These are phyloP conservation scores for Microdochium trichocladiopsis DNA, from an alignment of 2,329 filamentous ascomycete species.

Conservation along the genomic window DNA sequence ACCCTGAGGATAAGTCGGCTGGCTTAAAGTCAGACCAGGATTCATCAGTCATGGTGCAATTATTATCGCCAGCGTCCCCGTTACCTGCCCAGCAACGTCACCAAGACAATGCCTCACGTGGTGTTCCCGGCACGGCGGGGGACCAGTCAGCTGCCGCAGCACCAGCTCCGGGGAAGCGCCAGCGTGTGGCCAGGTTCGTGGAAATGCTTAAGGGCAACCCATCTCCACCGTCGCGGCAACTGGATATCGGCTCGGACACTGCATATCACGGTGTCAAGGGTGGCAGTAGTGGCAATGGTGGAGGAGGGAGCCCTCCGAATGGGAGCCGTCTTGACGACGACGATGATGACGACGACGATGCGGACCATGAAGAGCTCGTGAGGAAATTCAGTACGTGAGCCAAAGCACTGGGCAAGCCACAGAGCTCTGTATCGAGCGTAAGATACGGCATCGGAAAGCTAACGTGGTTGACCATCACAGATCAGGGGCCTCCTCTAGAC, in stretches of 20 bases:
- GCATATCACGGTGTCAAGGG: not conserved
- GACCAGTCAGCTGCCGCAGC: not conserved
- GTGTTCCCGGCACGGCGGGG: not conserved
- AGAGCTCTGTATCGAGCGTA: not conserved
- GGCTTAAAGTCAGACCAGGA: too few relatives aligned
- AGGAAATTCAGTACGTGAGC: constrained; percentile 11
- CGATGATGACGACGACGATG: constrained; percentile 9
- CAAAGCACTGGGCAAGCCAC: too few relatives aligned
- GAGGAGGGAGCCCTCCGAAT: not conserved
- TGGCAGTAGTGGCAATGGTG: not conserved
- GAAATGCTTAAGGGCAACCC: not conserved
- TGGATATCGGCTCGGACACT: not conserved
- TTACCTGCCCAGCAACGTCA: not conserved
- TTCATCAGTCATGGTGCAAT: too few relatives aligned
- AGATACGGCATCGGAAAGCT: not conserved
- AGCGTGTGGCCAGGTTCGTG: not conserved
- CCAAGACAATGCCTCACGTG: not conserved
- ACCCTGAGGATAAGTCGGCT: too few relatives aligned
- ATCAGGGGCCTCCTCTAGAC: constrained; percentile 12
- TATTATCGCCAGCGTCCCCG: too few relatives aligned
- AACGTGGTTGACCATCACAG: constrained; percentile 5
- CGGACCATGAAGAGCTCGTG: constrained; percentile 9
- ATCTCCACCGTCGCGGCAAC: not conserved
- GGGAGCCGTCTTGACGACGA: not conserved
- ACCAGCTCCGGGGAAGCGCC: not conserved